Evolutionary conservation across 257 asterid species (phyloP).

Genomic region (Orobanche coerulescens): DNA sequence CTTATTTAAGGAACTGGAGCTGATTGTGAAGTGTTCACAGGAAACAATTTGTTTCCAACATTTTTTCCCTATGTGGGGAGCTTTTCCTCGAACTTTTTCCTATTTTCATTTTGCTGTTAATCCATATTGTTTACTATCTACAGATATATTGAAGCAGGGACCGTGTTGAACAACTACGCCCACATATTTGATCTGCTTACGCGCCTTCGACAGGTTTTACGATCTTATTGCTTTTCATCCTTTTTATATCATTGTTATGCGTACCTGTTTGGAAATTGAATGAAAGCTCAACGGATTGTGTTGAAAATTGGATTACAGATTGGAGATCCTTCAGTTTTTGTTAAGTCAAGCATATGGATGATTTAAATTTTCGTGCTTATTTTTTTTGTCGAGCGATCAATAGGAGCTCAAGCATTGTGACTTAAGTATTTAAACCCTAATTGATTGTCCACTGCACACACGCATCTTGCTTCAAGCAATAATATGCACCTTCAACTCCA

Average conservation of each 20-base stretch:
- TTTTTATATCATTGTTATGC: background rate
- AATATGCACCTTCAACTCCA: background rate
- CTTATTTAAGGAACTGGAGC: background rate
- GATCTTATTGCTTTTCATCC: conserved; percentile 14
- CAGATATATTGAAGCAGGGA: conserved; percentile 74
- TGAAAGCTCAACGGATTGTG: too few relatives aligned
- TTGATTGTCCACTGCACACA: too few relatives aligned
- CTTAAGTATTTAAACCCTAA: too few relatives aligned
- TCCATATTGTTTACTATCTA: conserved; percentile 19
- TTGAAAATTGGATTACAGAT: too few relatives aligned
- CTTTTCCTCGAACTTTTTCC: background rate
- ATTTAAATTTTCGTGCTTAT: too few relatives aligned
- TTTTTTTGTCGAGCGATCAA: too few relatives aligned
- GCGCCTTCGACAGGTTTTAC: conserved; percentile 80
- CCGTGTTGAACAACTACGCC: conserved; percentile 81
- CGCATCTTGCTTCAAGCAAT: too few relatives aligned
- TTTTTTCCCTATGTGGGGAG: background rate
- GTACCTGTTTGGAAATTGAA: background rate
- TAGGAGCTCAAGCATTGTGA: too few relatives aligned
- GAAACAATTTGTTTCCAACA: background rate
- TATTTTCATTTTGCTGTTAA: background rate
- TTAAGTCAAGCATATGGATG: too few relatives aligned
- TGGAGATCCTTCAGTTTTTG: too few relatives aligned
- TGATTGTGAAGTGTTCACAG: background rate
- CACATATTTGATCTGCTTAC: conserved; percentile 91